phyloP scores from a whole-genome alignment of 768 basidiomycete genomes.

The Lactarius hengduanensis region DNA sequence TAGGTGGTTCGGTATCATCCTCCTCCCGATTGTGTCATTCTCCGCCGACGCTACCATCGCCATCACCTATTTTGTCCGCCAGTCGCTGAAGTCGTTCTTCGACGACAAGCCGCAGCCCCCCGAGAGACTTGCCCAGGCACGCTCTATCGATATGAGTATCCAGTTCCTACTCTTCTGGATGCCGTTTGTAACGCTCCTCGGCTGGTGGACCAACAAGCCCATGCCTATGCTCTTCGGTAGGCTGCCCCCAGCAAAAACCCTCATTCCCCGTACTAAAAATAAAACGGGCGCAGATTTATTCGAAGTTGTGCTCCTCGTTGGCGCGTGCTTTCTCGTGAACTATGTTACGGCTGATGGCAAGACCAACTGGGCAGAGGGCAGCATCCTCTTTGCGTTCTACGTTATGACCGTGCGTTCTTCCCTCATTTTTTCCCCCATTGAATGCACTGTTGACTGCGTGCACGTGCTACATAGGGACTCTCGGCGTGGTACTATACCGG shows the following conservation, averaged over 20 bases:
- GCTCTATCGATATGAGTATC: conserved; percentile 74
- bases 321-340: conserved; percentile 73
- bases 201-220: conserved; percentile 64
- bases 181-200: conserved; percentile 66
- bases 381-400: conserved; percentile 65
- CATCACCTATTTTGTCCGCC: conserved; percentile 53
- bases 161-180: conserved; percentile 81
- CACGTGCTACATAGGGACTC: conserved; percentile 43
- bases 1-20: conserved; percentile 72
- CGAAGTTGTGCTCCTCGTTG: conserved; percentile 63
- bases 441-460: not conserved
- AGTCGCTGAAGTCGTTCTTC: conserved; percentile 40
- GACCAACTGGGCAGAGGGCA: conserved; percentile 78
- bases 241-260: conserved; percentile 12
- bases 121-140: conserved; percentile 58
- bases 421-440: not conserved
- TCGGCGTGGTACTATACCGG: conserved; percentile 68
- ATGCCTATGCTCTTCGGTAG: conserved; percentile 67
- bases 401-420: conserved; percentile 52
- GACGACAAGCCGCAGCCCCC: conserved; percentile 41
- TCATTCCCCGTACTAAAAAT: not conserved
- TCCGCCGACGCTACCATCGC: conserved; percentile 68
- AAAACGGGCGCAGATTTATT: conserved; percentile 51
- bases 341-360: conserved; percentile 77
- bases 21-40: conserved; percentile 72